Conservation (phyloP, 352 stramenopile genomes). For the Globisporangium emineosum region DNA sequence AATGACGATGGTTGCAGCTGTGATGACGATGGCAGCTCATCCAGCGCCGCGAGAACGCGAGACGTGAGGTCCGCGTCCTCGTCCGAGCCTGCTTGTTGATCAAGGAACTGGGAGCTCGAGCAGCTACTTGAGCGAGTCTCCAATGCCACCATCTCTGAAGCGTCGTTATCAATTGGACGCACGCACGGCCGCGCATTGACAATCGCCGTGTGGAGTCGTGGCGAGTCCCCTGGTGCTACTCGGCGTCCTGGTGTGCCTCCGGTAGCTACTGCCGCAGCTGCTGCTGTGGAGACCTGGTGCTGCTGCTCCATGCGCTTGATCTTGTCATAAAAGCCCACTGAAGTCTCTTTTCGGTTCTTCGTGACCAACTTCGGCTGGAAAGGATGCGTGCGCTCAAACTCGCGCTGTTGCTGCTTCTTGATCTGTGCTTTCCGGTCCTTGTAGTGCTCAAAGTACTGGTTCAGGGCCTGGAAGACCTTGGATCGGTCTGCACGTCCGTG, state of each 20-base stretch:
- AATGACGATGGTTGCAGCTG: background rate
- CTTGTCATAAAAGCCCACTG: slow-evolving; percentile 53
- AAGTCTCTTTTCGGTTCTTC: slow-evolving; percentile 36
- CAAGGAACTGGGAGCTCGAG: slow-evolving; percentile 26
- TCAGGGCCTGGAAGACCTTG: slow-evolving; percentile 66
- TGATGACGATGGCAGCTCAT: slow-evolving; percentile 26
- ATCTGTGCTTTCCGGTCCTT: slow-evolving; percentile 48
- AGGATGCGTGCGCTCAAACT: slow-evolving; percentile 55
- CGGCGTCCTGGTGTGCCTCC: background rate
- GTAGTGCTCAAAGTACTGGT: slow-evolving; percentile 78
- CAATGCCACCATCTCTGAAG: slow-evolving; percentile 2
- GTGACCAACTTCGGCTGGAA: slow-evolving; percentile 60
- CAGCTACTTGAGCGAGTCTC: slow-evolving; percentile 31
- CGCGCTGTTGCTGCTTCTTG: slow-evolving; percentile 48
- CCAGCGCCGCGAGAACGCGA: slow-evolving; percentile 49
- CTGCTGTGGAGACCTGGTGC: background rate
- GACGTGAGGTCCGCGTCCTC: slow-evolving; percentile 59
- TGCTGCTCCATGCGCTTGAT: slow-evolving; percentile 26
- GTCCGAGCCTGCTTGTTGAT: slow-evolving; percentile 21
- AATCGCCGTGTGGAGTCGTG: slow-evolving; percentile 44
- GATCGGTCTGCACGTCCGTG: slow-evolving; percentile 50
- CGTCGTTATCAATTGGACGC: slow-evolving; percentile 46
- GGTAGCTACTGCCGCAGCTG: background rate
- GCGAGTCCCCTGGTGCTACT: background rate
- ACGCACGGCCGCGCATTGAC: slow-evolving; percentile 56